Base-by-base conservation (phyloP, 208 protist genomes). In the Plasmodiophora brassicae region DNA sequence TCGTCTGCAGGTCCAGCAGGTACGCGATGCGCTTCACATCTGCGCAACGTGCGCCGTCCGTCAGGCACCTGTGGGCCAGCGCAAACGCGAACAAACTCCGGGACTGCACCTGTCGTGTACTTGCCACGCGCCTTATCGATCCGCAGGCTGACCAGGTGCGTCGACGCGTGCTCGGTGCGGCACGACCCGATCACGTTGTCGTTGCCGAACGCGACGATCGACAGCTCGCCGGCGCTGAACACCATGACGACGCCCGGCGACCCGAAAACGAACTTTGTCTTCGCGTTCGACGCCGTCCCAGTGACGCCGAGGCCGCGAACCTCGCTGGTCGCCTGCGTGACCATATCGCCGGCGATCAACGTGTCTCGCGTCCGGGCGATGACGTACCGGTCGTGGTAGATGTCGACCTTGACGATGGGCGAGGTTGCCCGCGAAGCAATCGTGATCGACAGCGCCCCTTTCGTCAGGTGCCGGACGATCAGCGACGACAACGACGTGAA, bases 371-470 rank as follows among this genome's bases (percentile, higher is more conserved):
- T 98, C 91, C 97, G 92, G 5, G 95, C 96, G 43, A 98, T 94
- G 41, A 99, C 92, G 92, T 96, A 99, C 71, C 95, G 95, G 88
- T 98, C 97, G 88, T 96, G 93, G 89, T 97, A 95, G 36, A 99
- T 96, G 85, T 96, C 97, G 32, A 98, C 92, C 25, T 98, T 93
- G 83, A 98, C 93, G 28, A 97, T 93, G 93, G 38, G 97, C 98
- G 92, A 97, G 92, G 1, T 94, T 96, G 45, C 98, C 94, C 41
- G 98, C 91, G 91, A 96, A 99, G 65, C 95, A 94, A 89, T 98
- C 97, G 88, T 96, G 93, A 89, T 97, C 94, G 41, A 88, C 60
- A 25, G 10, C 45, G 87, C 89, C 45, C 94, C 95, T 1, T 93
- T 96, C 8, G 93, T 92, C 22, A 98, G 91, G 28, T 95, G 93